These are phyloP conservation scores for Cordyceps javanica DNA, from an alignment of 2,329 filamentous ascomycete genomes.

Conservation along the genomic window DNA sequence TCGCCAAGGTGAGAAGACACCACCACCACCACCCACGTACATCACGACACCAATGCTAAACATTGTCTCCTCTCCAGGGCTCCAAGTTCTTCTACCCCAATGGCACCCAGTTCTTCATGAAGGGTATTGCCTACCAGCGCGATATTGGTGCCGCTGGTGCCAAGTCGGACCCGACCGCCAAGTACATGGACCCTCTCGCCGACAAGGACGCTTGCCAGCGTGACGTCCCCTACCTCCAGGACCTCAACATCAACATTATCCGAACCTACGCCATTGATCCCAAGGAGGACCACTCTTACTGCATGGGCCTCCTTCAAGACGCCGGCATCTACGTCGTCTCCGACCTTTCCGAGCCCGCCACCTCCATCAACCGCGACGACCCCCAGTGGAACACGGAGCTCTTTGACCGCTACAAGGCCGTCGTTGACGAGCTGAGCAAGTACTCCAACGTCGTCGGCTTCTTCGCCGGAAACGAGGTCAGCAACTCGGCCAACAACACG, in stretches of 20 bases:
- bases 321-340: slow-evolving; percentile 94
- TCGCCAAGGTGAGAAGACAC: slow-evolving; percentile 54
- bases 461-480: slow-evolving; percentile 97
- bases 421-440: slow-evolving; percentile 73
- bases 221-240: slow-evolving; percentile 73
- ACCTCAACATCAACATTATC: slow-evolving; percentile 84
- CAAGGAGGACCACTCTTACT: slow-evolving; percentile 66
- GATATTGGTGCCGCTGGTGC: slow-evolving; percentile 55
- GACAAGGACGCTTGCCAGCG: slow-evolving; percentile 67
- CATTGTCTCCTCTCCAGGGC: slow-evolving; percentile 40
- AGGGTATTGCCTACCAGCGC: slow-evolving; percentile 93
- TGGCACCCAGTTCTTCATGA: slow-evolving; percentile 66
- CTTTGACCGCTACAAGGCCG: slow-evolving; percentile 73
- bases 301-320: slow-evolving; percentile 76
- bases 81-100: slow-evolving; percentile 87
- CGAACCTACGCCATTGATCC: slow-evolving; percentile 93
- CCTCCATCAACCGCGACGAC: slow-evolving; percentile 78
- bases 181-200: slow-evolving; percentile 77
- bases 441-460: slow-evolving; percentile 94
- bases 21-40: not conserved
- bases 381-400: slow-evolving; percentile 75
- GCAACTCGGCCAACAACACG: slow-evolving; percentile 85
- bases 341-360: slow-evolving; percentile 74
- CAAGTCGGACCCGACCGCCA: slow-evolving; percentile 33
- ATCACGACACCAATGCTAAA: not conserved